Evolutionary conservation across 306 rosid species (phyloP).

Genomic region (Glycyrrhiza uralensis): DNA sequence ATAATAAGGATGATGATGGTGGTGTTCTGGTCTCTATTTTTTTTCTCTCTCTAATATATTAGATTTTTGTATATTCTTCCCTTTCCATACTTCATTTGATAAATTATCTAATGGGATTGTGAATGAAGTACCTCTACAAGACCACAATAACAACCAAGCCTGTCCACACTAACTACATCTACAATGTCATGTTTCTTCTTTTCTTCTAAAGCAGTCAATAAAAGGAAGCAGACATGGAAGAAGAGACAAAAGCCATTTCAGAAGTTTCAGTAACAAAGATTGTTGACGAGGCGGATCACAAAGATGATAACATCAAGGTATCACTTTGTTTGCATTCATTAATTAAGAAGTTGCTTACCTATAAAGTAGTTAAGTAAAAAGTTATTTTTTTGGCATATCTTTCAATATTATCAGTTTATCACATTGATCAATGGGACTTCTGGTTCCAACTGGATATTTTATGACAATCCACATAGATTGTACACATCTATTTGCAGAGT

Average conservation of each 20-base stretch:
- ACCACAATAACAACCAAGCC: background rate
- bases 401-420: background rate
- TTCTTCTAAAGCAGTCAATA: background rate
- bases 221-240: conserved; percentile 54
- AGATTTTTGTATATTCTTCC: no score
- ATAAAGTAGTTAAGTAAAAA: background rate
- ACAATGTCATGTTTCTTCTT: conserved; percentile 3
- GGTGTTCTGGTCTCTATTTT: no score
- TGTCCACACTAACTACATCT: background rate
- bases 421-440: background rate
- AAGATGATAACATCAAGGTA: conserved; percentile 56
- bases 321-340: background rate
- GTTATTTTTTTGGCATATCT: background rate
- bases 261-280: conserved; percentile 53
- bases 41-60: no score
- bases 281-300: conserved; percentile 41
- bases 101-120: background rate
- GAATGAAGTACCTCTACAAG: background rate
- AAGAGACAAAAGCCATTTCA: conserved; percentile 45
- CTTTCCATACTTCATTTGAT: background rate
- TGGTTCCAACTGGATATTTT: background rate
- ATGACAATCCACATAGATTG: background rate
- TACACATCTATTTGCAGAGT: background rate
- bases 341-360: background rate
- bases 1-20: no score